Evolutionary conservation across 78 protist genomes (phyloP), one percentile per base, ranked within the genome.

Genomic region (Chrysochromulina tobinii): DNA sequence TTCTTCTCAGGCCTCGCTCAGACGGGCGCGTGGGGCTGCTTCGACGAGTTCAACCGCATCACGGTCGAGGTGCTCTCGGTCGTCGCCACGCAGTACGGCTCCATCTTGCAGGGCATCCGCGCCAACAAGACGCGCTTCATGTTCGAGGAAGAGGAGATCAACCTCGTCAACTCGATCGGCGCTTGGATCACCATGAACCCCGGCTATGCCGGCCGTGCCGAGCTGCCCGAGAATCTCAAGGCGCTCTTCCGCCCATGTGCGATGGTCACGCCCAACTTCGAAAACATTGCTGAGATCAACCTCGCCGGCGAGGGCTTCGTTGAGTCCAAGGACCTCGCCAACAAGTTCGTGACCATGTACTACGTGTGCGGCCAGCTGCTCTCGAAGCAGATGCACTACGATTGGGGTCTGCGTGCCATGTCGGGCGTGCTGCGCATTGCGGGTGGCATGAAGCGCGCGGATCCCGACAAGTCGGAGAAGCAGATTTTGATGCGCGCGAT

Each of bases 371-470:
- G 68, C 23, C 97, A 97, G 67, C 95, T 97, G 77, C 96, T 97
- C n/a, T 92, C 96, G 50, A 91, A 94, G 79, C 97, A 96, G 87
- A 91, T 87, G 27, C 98, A 96, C 94, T 96, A 96, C 90, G 99
- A 98, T 67, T 98, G 98, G 98, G 98, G 98, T 7, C 93, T 98
- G 17, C 95, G 99, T 48, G 98, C 99, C 61, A 96, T 96, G 93
- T 97, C 96, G 88, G 93, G 97, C 9, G 97, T 97, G 86, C 94
- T 96, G 8, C 96, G 92, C 58, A 94, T 95, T 4, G 99, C 98
- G 15, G 99, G 99, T 21, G 68, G 96, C 7, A 89, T 97, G 75
- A 93, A 94, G 91, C 93, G 98, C 2, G 94, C 90, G n/a, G 97
- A 96, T 51, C 97, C 97, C 12, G 61, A 61, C 55, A 61, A 77